Evolutionary conservation across 768 basidiomycete genomes (phyloP), one percentile per base, ranked within the genome.

Genomic region (Guyanaporus albipodus): DNA sequence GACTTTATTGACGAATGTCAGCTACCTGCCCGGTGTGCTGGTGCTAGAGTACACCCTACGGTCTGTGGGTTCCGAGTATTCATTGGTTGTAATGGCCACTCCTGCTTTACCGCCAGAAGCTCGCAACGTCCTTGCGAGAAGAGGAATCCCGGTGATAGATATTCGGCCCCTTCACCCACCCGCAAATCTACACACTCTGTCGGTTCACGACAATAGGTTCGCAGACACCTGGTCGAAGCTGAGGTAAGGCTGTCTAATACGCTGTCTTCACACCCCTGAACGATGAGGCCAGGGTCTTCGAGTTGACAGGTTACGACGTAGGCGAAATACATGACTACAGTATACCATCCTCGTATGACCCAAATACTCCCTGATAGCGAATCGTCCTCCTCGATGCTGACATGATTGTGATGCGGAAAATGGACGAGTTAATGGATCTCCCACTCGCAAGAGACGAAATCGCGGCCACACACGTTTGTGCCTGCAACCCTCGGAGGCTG

Each of bases 401-500:
- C 68, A 95, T 95, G 92, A 73, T 91, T 44, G 72, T 93, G 18
- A 71, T 74, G 67, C 74, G 68, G 39, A 92, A 90, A 60, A 91
- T 95, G 83, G 93, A 95, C 67, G 80, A 85, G 36, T 66, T 89
- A 42, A 68, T 79, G 65, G 68, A 74, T 22, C 47, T 79, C 15
- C 60, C 70, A 24, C 69, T 95, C 5, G 75, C 74, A 2, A 48
- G 64, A 17, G 88, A 83, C 52, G 81, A 84, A 66, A 93, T 97
- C 47, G 93, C 91, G 6, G 93, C 92, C 1, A 78, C 73, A 0
- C 94, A 95, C 54, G 93, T 82, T 12, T 99, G 95, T 60, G 83
- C 92, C 4, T 99, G 95, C 71, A 99, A 99, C 67, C 95, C 94
- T 7, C 78, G 82, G 31, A 85, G 81, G 60, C 63, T 95, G 17